phyloP scores from a whole-genome alignment of 345 rosid species.

The Barbarea vulgaris region DNA sequence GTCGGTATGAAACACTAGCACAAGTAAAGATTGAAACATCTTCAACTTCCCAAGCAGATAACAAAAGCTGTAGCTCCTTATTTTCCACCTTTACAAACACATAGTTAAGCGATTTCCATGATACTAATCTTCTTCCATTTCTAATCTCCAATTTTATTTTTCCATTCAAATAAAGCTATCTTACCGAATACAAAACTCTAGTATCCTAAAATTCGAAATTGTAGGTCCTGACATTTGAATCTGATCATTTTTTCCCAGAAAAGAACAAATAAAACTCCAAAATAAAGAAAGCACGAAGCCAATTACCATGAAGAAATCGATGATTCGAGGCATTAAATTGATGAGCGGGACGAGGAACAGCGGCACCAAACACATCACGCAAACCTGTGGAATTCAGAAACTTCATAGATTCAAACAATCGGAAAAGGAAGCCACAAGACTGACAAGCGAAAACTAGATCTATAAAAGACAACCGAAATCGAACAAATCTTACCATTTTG shows the following conservation, averaged over 20 bases:
- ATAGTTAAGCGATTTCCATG: not conserved
- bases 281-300: not conserved
- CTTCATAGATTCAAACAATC: slow-evolving; percentile 10
- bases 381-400: slow-evolving; percentile 53
- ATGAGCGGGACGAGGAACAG: slow-evolving; percentile 92
- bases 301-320: slow-evolving; percentile 68
- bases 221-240: slow-evolving; percentile 1
- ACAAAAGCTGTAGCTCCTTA: no score
- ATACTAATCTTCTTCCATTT: not conserved
- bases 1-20: not conserved
- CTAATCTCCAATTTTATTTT: not conserved
- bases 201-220: not conserved
- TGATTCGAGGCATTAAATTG: slow-evolving; percentile 71
- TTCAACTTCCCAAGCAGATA: slow-evolving; percentile 22
- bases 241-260: not conserved
- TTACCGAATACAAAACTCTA: slow-evolving; percentile 5
- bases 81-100: not conserved
- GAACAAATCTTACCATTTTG: slow-evolving; percentile 38
- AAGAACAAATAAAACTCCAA: not conserved
- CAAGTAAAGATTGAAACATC: not conserved
- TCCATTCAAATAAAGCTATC: not conserved
- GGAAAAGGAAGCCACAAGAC: not conserved
- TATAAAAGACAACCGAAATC: not conserved
- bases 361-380: slow-evolving; percentile 85
- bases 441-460: not conserved